Evolutionary conservation across 192 early-diverging fungal genomes (phyloP), one percentile per base, ranked within the genome.

Genomic region (Phycomyces nitens): DNA sequence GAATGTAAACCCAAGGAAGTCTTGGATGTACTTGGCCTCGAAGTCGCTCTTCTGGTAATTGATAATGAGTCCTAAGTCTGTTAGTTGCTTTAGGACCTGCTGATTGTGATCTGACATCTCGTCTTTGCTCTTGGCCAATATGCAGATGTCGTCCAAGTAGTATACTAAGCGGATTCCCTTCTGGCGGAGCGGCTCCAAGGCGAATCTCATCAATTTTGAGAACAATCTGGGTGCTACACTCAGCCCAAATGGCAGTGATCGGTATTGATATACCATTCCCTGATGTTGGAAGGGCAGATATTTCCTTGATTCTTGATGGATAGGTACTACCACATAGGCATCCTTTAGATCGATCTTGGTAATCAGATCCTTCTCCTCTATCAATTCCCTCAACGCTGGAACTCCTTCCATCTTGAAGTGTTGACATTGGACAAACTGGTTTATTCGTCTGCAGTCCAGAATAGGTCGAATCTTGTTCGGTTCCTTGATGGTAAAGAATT

Each of bases 361-460:
- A 0, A 64, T 64, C 7, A 42, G 55, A 16, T 64, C 53, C 1
- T 43, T 55, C 52, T 53, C 3, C 29, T 64, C 63, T 9, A 64
- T 56, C 15, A 64, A 29, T 0, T 64, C 53, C 20, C 60, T 34
- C 22, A 62, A 26, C 11, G 60, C 60, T 53, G 60, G 60, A 23
- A 62, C 49, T 1, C 60, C 60, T 23, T 62, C 60, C 60, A 62
- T 62, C 51, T 62, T 62, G 56, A 14, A 58, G 29, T n/a, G n/a
- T n/a, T n/a, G n/a, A n/a, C n/a, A n/a, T n/a, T n/a, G n/a, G n/a
- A n/a, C n/a, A n/a, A n/a, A n/a, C n/a, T n/a, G n/a, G n/a, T n/a
- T n/a, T n/a, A n/a, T n/a, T n/a, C n/a, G n/a, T n/a, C 41, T 49
- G 21, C 51, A 62, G n/a, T n/a, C n/a, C n/a, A n/a, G n/a, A n/a